These are phyloP conservation scores for Botryotinia calthae DNA, from an alignment of 2,329 filamentous ascomycete species.

Conservation along the genomic window DNA sequence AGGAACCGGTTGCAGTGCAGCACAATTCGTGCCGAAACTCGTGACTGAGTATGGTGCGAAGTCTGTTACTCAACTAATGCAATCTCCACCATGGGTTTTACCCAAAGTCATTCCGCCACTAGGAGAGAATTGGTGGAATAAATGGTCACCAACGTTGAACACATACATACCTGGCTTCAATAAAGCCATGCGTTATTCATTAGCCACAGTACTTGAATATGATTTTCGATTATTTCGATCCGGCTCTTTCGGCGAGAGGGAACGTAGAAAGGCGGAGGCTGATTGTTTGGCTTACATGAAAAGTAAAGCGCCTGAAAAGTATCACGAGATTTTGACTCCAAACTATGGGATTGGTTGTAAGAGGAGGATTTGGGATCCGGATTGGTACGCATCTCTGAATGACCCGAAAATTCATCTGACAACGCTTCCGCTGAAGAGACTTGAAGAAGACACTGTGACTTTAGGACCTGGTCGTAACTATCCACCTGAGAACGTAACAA, in stretches of 20 bases:
- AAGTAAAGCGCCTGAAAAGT: constrained; percentile 50
- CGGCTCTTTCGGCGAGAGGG: constrained; percentile 41
- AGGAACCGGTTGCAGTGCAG: constrained; percentile 57
- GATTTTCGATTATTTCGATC: constrained; percentile 49
- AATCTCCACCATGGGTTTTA: constrained; percentile 56
- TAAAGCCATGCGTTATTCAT: constrained; percentile 41
- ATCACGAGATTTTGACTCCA: constrained; percentile 56
- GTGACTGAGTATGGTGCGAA: constrained; percentile 46
- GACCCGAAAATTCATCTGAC: constrained; percentile 52
- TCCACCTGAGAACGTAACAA: constrained; percentile 37
- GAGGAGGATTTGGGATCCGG: constrained; percentile 52
- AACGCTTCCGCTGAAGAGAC: constrained; percentile 48
- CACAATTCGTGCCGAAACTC: constrained; percentile 54
- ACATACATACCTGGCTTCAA: constrained; percentile 48
- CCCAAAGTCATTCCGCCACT: constrained; percentile 42
- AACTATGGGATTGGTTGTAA: constrained; percentile 58
- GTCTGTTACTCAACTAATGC: constrained; percentile 58
- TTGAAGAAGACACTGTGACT: constrained; percentile 49
- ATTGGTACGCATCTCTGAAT: constrained; percentile 50
- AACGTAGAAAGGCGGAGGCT: constrained; percentile 45
- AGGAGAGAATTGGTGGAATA: constrained; percentile 45
- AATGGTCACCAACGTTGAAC: constrained; percentile 47
- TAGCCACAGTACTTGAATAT: constrained; percentile 45
- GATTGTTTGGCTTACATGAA: constrained; percentile 47
- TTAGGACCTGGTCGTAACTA: constrained; percentile 51